These are phyloP conservation scores for Wakefieldia striispora DNA, from an alignment of 768 basidiomycete species.

Conservation along the genomic window DNA sequence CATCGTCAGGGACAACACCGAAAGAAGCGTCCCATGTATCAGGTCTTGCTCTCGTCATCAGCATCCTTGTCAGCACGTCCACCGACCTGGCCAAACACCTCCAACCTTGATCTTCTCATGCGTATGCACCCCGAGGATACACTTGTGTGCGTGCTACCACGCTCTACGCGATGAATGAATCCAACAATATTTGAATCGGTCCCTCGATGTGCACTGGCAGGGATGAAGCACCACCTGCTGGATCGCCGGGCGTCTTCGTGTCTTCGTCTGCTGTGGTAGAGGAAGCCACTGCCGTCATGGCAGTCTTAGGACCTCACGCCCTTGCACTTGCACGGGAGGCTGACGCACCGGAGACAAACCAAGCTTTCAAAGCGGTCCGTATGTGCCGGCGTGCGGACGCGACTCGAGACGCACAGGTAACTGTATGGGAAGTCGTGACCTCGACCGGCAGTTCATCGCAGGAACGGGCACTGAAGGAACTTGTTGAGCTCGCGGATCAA, in stretches of 20 bases:
- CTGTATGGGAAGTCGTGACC: slow-evolving; percentile 10
- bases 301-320: slow-evolving; percentile 23
- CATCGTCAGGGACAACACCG: too few relatives aligned
- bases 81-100: too few relatives aligned
- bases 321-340: slow-evolving; percentile 20
- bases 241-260: slow-evolving; percentile 21
- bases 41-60: too few relatives aligned
- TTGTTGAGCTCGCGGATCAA: slow-evolving; percentile 6
- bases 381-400: slow-evolving; percentile 1
- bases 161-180: too few relatives aligned
- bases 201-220: slow-evolving; percentile 2
- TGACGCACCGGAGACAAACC: background rate
- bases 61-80: too few relatives aligned
- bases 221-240: slow-evolving; percentile 15
- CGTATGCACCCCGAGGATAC: too few relatives aligned
- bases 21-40: too few relatives aligned
- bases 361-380: slow-evolving; percentile 17
- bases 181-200: background rate
- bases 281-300: slow-evolving; percentile 20
- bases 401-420: background rate
- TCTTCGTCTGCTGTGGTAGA: slow-evolving; percentile 13
- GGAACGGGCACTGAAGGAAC: slow-evolving; percentile 14
- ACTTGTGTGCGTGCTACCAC: too few relatives aligned
- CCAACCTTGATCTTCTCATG: too few relatives aligned
- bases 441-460: slow-evolving; percentile 14